Evolutionary conservation across 768 basidiomycete species (phyloP), one percentile per base, ranked within the genome.

Genomic region (Xerocomus spinulosus): DNA sequence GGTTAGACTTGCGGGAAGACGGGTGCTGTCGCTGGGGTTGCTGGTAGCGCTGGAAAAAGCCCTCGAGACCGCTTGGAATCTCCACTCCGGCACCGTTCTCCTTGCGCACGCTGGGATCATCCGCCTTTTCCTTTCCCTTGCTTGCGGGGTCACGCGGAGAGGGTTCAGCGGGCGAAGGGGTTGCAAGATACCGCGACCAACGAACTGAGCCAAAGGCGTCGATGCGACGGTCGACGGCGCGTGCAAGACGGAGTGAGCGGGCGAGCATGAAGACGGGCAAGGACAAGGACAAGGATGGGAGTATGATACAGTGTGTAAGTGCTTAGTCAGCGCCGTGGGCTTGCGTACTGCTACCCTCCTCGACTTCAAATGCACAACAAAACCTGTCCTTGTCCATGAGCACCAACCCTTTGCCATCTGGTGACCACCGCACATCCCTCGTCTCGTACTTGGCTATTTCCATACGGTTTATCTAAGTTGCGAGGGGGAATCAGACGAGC

Each of bases 281-380:
- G 20, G 41, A 29, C 41, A 18, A 29, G 25, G n/a, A 40, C 18
- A 6, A 9, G 8, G 20, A 5, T 35, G 13, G 24, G 3, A 25
- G 25, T 25, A n/a, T 6, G 44, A 26, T 13, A 30, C 13, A 46
- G 29, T 24, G 23, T n/a, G 26, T 18, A 12, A 28, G 36, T 17
- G 46, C 60, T 62, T 60, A 60, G 59, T 59, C 51, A 60, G 46
- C 38, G 28, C 44, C 46, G 18, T 10, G 24, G 23, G 14, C 37
- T 30, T 42, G 45, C 45, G 43, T 47, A 47, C 29, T 23, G 48
- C 35, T 12, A 5, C 26, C 56, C 37, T 76, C 80, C 57, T 80
- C 75, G 6, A 88, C 87, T 62, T 90, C 87, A 50, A 89, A 91
- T 6, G 85, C 87, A 61, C 88, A 90, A 61, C 92, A 94, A 60